Base-by-base conservation (phyloP, 1,139 yeast genomes). In the Kurtzmaniella quercitrusa region DNA sequence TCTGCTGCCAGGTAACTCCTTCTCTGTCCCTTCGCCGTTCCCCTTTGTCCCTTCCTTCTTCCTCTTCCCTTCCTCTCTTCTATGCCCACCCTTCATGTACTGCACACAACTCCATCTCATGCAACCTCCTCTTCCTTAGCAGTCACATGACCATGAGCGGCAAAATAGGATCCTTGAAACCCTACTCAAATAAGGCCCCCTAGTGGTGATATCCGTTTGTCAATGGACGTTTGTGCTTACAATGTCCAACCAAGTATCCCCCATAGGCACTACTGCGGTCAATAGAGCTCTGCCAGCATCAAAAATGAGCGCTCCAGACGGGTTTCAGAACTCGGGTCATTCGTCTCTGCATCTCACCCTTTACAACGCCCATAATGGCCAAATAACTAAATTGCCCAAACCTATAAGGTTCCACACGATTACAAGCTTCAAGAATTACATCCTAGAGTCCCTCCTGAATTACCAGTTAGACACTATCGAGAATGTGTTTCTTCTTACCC, bases 401-500 rank as follows among this genome's bases (percentile, higher is more conserved):
- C 78, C 78, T 1, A 59, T 73, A 18, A 59, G 77, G 46, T 72
- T 65, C 51, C 75, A 68, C 43, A 58, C 60, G 3, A 50, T 79
- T 41, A 68, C 67, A 18, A 71, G 75, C 25, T 65, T 82, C 45
- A 78, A 75, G 52, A 64, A 58, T 23, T 77, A 42, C 47, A 55
- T 56, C 38, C 49, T 46, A 52, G 73, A 59, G 63, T 73, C 50
- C 43, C 71, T 44, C 56, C 53, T 60, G 12, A 51, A 52, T 38
- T 51, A 54, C 38, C 41, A 53, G 11, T 53, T 79, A 52, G 62
- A 59, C 34, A 70, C 75, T 4, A 66, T 70, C 0, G 76, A 71
- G 21, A 75, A 80, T 51, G 58, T 82, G 38, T 79, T 84, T 51
- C 62, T 85, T n/a, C 61, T 85, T 38, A 74, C 86, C 1, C 79